phyloP scores from a whole-genome alignment of 2,329 filamentous ascomycete species.

The Stemphylium beticola region DNA sequence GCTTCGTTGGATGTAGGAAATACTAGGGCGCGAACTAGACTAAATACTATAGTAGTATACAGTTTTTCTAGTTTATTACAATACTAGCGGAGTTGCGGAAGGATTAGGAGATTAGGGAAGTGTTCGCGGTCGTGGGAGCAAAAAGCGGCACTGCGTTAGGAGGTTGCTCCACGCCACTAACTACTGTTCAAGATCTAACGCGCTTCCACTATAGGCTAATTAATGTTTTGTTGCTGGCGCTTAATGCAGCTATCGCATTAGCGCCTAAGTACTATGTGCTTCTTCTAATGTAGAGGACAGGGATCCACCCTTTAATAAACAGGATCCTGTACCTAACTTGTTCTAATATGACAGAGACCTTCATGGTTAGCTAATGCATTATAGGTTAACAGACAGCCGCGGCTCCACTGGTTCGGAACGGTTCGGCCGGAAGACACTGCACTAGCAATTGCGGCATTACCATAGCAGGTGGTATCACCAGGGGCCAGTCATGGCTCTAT shows the following conservation, averaged over 20 bases:
- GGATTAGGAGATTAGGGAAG: not conserved
- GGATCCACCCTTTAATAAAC: not conserved
- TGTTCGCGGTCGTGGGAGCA: not conserved
- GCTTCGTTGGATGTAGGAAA: not conserved
- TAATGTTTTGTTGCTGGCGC: not conserved
- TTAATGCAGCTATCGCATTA: not conserved
- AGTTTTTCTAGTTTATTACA: not conserved
- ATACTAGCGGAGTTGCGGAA: not conserved
- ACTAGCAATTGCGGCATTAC: not conserved
- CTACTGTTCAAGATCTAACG: not conserved
- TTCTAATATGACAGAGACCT: not conserved
- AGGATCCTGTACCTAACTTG: not conserved
- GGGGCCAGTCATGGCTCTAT: no score
- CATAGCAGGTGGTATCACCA: no score
- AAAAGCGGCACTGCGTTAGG: not conserved
- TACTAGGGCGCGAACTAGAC: not conserved
- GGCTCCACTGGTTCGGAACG: conserved; percentile 2
- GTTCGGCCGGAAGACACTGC: not conserved
- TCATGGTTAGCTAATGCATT: not conserved
- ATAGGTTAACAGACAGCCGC: not conserved
- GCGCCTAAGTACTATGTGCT: not conserved
- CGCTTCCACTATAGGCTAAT: not conserved
- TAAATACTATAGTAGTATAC: conserved; percentile 3
- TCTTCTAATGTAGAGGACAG: not conserved
- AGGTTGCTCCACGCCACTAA: not conserved